phyloP scores from a whole-genome alignment of 75 land plant genomes.

The Chamaecyparis obtusa region DNA sequence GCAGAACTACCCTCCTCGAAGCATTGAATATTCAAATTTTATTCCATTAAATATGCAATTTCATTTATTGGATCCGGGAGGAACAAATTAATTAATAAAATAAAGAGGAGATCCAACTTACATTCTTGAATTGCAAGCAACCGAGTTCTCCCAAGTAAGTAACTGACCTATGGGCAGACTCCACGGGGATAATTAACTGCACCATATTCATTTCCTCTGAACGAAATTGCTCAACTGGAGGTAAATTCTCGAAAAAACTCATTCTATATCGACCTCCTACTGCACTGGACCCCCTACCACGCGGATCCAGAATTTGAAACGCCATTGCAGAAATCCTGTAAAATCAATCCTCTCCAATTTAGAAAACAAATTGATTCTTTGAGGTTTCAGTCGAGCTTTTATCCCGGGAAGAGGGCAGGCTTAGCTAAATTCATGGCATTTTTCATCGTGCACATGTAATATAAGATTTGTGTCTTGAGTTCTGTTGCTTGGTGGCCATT shows the following conservation, averaged over 20 bases:
- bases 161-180: slow-evolving; percentile 60
- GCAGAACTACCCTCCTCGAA: neutral
- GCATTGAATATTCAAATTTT: neutral
- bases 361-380: neutral
- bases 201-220: slow-evolving; percentile 74
- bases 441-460: neutral
- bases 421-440: neutral
- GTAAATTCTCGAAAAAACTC: slow-evolving; percentile 33
- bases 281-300: neutral
- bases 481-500: neutral
- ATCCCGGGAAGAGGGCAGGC: neutral
- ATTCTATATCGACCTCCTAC: neutral
- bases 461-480: neutral
- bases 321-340: slow-evolving; percentile 1
- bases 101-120: slow-evolving; percentile 20
- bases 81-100: neutral
- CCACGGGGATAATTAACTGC: slow-evolving; percentile 75
- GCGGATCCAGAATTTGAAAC: slow-evolving; percentile 11
- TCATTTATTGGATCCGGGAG: neutral
- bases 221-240: slow-evolving; percentile 62
- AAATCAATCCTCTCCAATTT: neutral
- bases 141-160: slow-evolving; percentile 69
- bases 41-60: neutral
- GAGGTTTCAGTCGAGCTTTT: neutral
- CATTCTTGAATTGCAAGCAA: slow-evolving; percentile 65